Evolutionary conservation across 2,329 filamentous ascomycete species (phyloP).

Genomic region (Alternaria solani): DNA sequence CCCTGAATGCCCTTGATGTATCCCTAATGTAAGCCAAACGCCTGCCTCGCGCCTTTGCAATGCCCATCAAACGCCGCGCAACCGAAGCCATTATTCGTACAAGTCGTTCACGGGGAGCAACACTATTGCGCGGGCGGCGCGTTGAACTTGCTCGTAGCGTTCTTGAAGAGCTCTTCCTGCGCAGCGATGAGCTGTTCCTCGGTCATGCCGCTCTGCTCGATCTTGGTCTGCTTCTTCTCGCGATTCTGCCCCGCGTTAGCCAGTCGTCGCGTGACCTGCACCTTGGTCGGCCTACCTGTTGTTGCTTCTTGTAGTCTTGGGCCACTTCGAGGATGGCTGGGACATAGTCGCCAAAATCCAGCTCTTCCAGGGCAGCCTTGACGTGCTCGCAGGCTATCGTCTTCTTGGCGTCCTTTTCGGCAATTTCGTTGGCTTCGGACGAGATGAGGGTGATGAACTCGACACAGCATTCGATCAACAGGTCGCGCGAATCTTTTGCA

Average conservation of each 20-base stretch:
- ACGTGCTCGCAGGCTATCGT: slow-evolving; percentile 99
- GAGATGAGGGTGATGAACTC: slow-evolving; percentile 99
- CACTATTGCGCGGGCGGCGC: slow-evolving; percentile 52
- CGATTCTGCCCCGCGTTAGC: slow-evolving; percentile 68
- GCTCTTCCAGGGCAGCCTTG: slow-evolving; percentile 88
- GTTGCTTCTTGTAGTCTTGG: slow-evolving; percentile 87
- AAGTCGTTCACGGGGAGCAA: slow-evolving; percentile 13
- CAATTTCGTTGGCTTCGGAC: slow-evolving; percentile 98
- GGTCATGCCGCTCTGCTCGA: slow-evolving; percentile 90
- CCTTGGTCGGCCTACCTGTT: slow-evolving; percentile 72
- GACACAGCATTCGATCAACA: slow-evolving; percentile 97
- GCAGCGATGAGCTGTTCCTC: slow-evolving; percentile 88
- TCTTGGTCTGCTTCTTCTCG: slow-evolving; percentile 97
- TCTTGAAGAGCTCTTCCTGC: slow-evolving; percentile 90
- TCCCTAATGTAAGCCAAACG: slow-evolving; percentile 34
- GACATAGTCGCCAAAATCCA: slow-evolving; percentile 93
- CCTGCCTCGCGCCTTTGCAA: slow-evolving; percentile 25
- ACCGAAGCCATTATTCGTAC: slow-evolving; percentile 21
- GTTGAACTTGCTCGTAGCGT: slow-evolving; percentile 77
- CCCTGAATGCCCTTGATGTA: slow-evolving; percentile 20
- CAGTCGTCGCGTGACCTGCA: background rate
- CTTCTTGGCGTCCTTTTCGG: slow-evolving; percentile 98
- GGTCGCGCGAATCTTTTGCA: slow-evolving; percentile 91
- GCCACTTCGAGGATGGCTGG: slow-evolving; percentile 86
- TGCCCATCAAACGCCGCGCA: slow-evolving; percentile 35